Evolutionary conservation across 208 protist genomes (phyloP).

Genomic region (Acanthamoeba rhysodes): DNA sequence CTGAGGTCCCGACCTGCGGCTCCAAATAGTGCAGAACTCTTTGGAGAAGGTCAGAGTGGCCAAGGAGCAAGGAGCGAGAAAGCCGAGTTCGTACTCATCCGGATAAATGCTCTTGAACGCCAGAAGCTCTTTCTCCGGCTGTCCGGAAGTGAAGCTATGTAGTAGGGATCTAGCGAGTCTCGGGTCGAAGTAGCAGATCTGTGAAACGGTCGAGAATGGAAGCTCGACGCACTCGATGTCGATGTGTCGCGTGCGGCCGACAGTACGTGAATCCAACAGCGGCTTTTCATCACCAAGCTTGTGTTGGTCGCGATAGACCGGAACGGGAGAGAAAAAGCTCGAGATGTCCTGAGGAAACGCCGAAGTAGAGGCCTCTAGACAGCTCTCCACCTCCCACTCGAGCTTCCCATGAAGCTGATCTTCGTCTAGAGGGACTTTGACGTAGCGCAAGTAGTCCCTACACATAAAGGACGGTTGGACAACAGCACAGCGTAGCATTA

Average conservation of each 20-base stretch:
- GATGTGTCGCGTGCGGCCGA: neutral
- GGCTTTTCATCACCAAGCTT: neutral
- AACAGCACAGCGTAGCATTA: neutral
- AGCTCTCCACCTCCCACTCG: neutral
- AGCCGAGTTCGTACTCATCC: neutral
- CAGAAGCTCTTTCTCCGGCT: neutral
- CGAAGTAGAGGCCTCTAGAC: neutral
- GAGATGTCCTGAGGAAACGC: neutral
- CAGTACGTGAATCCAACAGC: neutral
- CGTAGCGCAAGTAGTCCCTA: neutral
- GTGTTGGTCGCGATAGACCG: neutral
- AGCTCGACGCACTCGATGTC: conserved; percentile 2
- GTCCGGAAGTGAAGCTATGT: neutral
- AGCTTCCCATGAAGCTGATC: neutral
- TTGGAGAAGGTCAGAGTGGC: neutral
- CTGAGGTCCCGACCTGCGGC: neutral
- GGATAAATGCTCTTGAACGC: neutral
- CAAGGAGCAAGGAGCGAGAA: neutral
- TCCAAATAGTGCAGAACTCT: conserved; percentile 1
- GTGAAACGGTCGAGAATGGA: neutral
- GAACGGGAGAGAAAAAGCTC: neutral
- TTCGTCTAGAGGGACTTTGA: neutral
- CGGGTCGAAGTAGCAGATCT: neutral
- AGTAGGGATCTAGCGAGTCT: neutral
- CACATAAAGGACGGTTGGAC: neutral